Base-by-base conservation (phyloP, 140 eudicot genomes). In the Flaveria floridana region DNA sequence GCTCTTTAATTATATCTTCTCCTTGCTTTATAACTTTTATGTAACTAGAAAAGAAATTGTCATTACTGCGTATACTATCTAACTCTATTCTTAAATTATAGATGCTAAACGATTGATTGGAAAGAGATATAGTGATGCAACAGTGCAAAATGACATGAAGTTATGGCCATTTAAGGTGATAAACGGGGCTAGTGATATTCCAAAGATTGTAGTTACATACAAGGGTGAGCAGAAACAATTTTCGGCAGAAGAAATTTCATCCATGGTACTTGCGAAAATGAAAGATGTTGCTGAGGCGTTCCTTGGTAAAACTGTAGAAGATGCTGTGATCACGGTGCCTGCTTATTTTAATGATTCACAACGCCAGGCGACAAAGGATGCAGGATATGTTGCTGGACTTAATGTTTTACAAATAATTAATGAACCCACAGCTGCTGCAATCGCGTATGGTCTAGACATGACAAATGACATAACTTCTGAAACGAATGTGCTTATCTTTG, bases 301-400 rank as follows among this genome's bases (percentile, higher is more conserved):
- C 79, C 64, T 62, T 65, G 79, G 79, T 42, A 46, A 50, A 64
- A 26, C 13, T 26, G 52, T 75, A 9, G 20, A 75, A 52, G 71
- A 75, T 64, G 79, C 79, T 6, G 79, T 75, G 16, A 75, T 75
- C 73, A 75, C 70, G 0, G 70, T 65, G 70, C 70, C 70, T n/a
- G 70, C 70, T 65, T 65, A 65, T 34, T 65, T 65, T 65, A 65
- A 37, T 65, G 50, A 65, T 37, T 65, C 70, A 65, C 70, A 65
- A 37, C 50, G 70, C 25, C 73, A 75, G 34, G 72, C 73, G 2
- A 75, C 79, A 42, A 75, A 30, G 65, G 79, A 64, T 12, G 79
- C 79, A 7, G 73, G 65, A 10, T 23, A 16, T 34, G 63, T 75
- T 63, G 71, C 79, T 0, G 78, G 78, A 62, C 71, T 74, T 16